These are phyloP conservation scores for Trametes hirsuta DNA, from an alignment of 1,284 basidiomycete genomes.

Conservation along the genomic window DNA sequence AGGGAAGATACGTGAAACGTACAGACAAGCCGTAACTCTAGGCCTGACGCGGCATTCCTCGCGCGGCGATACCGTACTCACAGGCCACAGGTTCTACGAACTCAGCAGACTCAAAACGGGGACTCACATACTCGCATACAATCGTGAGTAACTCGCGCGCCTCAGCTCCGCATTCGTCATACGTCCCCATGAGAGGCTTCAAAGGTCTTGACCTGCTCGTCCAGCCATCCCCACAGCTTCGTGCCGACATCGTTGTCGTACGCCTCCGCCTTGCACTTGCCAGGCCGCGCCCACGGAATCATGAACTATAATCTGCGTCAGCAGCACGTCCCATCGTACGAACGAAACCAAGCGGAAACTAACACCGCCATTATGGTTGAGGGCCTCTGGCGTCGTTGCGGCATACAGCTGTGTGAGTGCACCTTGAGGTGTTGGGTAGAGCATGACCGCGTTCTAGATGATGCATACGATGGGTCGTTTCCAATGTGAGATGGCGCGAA, in stretches of 20 bases:
- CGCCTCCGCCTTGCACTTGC: constrained; percentile 34
- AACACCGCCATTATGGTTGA: constrained; percentile 31
- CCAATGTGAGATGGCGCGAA: too few species aligned
- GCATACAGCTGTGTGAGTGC: constrained; percentile 36
- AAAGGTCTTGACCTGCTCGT: constrained; percentile 39
- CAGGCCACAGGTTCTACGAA: too few species aligned
- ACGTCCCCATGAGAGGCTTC: neutral
- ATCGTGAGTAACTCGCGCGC: too few species aligned
- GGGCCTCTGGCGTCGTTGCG: constrained; percentile 31
- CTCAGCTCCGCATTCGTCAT: too few species aligned
- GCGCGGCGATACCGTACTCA: too few species aligned
- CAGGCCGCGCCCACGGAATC: constrained; percentile 50
- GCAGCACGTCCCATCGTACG: neutral
- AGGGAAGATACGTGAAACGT: too few species aligned
- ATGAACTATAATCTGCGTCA: constrained; percentile 38
- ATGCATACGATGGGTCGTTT: neutral
- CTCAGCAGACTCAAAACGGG: too few species aligned
- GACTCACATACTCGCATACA: too few species aligned
- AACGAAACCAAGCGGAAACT: neutral
- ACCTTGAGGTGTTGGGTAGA: constrained; percentile 28
- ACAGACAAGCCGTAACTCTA: too few species aligned
- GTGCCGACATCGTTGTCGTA: constrained; percentile 40
- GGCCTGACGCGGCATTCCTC: too few species aligned
- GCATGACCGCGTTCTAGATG: constrained; percentile 11
- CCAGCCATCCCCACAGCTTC: constrained; percentile 46